These are phyloP conservation scores for Dactylellina cionopaga DNA, from an alignment of 2,329 filamentous ascomycete species.

Conservation along the genomic window DNA sequence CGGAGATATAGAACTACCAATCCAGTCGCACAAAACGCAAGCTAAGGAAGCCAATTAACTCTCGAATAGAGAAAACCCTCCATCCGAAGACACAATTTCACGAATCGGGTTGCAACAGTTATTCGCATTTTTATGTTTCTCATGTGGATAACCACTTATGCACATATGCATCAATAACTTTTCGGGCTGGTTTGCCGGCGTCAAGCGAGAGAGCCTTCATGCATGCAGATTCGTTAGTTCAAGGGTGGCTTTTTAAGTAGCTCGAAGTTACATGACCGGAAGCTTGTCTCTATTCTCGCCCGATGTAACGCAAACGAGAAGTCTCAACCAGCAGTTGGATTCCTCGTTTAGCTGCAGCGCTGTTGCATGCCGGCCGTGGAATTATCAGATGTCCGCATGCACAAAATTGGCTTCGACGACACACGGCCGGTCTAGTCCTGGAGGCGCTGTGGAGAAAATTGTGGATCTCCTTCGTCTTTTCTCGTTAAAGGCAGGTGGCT, in stretches of 20 bases:
- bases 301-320: too few species aligned
- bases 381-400: slow-evolving; percentile 11
- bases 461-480: too few species aligned
- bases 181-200: slow-evolving; percentile 7
- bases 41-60: background rate
- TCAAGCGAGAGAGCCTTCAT: slow-evolving; percentile 22
- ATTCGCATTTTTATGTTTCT: too few species aligned
- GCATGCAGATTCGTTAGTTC: slow-evolving; percentile 22
- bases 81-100: too few species aligned
- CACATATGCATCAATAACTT: too few species aligned
- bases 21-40: background rate
- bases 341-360: slow-evolving; percentile 16
- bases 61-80: background rate
- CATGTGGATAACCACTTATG: background rate
- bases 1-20: slow-evolving; percentile 9
- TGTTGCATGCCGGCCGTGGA: slow-evolving; percentile 26
- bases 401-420: background rate
- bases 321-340: slow-evolving; percentile 15
- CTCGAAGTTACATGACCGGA: too few species aligned
- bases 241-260: slow-evolving; percentile 32
- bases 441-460: slow-evolving; percentile 2
- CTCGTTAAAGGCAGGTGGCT: slow-evolving; percentile 35
- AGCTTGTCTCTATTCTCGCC: too few species aligned
- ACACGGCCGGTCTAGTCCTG: background rate
- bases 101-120: too few species aligned